Percentiles rank a stretch among this genome's conserved stretches.
Conservation (phyloP, 768 basidiomycete species). For the Paxillus ammoniavirescens region DNA sequence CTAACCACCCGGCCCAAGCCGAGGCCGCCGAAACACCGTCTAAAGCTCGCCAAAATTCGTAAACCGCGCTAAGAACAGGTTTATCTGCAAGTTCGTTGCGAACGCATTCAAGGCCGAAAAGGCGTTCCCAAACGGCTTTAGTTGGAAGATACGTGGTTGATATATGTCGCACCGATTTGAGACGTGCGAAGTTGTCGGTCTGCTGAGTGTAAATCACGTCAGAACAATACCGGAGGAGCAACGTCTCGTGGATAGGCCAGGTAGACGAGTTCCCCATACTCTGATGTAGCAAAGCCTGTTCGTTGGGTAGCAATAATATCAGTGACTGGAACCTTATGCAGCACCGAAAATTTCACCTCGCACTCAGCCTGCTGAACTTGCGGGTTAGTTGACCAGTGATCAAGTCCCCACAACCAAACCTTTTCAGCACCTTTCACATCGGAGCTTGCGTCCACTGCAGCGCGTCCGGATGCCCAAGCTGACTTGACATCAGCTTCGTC, state of each 20-base stretch:
- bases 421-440: conserved; percentile 29
- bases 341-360: conserved; percentile 29
- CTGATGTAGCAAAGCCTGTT: conserved; percentile 43
- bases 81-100: conserved; percentile 17
- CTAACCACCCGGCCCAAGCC: conserved; percentile 49
- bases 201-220: conserved; percentile 24
- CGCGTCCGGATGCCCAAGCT: conserved; percentile 47
- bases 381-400: conserved; percentile 13
- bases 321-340: background rate
- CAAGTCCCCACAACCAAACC: conserved; percentile 59
- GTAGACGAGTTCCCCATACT: conserved; percentile 44
- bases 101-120: conserved; percentile 35
- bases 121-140: conserved; percentile 41
- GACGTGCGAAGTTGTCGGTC: conserved; percentile 15
- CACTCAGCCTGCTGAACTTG: conserved; percentile 24
- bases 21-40: conserved; percentile 39
- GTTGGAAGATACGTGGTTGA: conserved; percentile 41
- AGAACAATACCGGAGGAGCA: conserved; percentile 46
- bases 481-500: conserved; percentile 24
- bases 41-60: conserved; percentile 42
- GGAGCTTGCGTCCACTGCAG: conserved; percentile 24
- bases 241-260: conserved; percentile 42
- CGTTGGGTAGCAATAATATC: conserved; percentile 2
- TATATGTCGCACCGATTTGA: conserved; percentile 39
- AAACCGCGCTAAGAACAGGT: conserved; percentile 26